Base-by-base conservation (phyloP, 1,284 basidiomycete genomes). In the Earliella scabrosa region DNA sequence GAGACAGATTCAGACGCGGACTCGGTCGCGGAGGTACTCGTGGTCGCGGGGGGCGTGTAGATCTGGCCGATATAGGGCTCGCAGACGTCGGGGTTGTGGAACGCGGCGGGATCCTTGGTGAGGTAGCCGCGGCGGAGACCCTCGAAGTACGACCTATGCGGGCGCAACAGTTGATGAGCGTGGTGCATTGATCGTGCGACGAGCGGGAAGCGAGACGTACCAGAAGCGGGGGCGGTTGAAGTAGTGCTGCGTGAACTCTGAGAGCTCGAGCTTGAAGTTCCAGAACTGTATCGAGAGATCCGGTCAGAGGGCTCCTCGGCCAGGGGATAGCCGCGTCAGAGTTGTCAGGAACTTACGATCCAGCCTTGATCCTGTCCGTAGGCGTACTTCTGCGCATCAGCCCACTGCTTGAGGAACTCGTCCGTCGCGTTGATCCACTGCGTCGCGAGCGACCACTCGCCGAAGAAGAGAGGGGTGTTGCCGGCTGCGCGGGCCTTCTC, bases 371-470 rank as follows among this genome's bases (percentile, higher is more conserved):
- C 80, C 63, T 87, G 69, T 52, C 77, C 79, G 57, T 88, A 91
- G 0, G 79, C 75, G 40, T 83, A 72, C 69, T 92, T 92, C 71
- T 91, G 89, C 27, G 90, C 87, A 63, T 92, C 89, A n/a, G 87
- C 89, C 88, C 88, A 91, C 63, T 86, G 72, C 48, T 56, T 60
- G 32, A 90, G 69, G 75, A 91, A 91, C 1, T 69, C 77, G 49
- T 89, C 79, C 1, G 83, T 82, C 2, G 87, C 82, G 27, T 72
- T 61, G 70, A 90, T n/a, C n/a, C n/a, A 92, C 58, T 90, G 78
- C 0, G 88, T 89, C 2, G 87, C 71, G 18, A 92, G 75, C 10
- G 81, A 81, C 88, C 90, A 92, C 76, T 92, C 88, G 71, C 77
- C 76, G 48, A 77, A 77, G 69, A 73, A 73, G 38, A 77, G 68